Evolutionary conservation across 2,329 filamentous ascomycete species (phyloP).

Genomic region (Arthrocladium fulminans): DNA sequence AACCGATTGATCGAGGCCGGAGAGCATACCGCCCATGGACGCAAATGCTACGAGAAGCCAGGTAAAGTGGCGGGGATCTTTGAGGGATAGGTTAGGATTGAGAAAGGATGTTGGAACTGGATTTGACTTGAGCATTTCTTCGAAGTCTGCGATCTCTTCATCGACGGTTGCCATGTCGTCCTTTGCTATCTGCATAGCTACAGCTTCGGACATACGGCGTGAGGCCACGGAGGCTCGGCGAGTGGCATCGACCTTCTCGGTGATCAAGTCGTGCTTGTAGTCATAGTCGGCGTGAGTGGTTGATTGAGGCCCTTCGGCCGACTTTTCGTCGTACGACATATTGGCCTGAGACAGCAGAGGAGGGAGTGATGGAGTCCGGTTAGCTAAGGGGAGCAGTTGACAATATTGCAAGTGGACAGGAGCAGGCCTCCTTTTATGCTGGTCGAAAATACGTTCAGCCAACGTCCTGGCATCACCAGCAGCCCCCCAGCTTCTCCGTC

Average conservation of each 20-base stretch:
- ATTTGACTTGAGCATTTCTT: conserved; percentile 23
- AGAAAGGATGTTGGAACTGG: conserved; percentile 19
- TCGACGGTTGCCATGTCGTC: conserved; percentile 23
- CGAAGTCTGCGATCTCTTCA: conserved; percentile 28
- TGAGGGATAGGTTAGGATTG: conserved; percentile 44
- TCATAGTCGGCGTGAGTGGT: conserved; percentile 6
- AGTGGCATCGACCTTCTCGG: background rate
- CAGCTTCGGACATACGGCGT: conserved; percentile 17
- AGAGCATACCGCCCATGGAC: conserved; percentile 65
- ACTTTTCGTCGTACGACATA: background rate
- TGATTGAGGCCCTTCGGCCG: background rate
- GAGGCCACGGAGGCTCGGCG: conserved; percentile 12
- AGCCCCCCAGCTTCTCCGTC: background rate
- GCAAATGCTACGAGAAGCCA: conserved; percentile 61
- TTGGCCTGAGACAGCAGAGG: background rate
- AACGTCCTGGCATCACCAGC: background rate
- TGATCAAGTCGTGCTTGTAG: background rate
- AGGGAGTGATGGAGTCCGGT: background rate
- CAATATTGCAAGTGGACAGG: background rate
- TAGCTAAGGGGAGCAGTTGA: too few relatives aligned
- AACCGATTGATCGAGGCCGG: conserved; percentile 62
- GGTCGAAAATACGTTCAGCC: background rate
- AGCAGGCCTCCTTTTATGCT: background rate
- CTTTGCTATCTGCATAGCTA: conserved; percentile 19
- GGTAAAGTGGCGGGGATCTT: conserved; percentile 57